These are phyloP conservation scores for Globisporangium iwayamae DNA, from an alignment of 352 stramenopile species.

Conservation along the genomic window DNA sequence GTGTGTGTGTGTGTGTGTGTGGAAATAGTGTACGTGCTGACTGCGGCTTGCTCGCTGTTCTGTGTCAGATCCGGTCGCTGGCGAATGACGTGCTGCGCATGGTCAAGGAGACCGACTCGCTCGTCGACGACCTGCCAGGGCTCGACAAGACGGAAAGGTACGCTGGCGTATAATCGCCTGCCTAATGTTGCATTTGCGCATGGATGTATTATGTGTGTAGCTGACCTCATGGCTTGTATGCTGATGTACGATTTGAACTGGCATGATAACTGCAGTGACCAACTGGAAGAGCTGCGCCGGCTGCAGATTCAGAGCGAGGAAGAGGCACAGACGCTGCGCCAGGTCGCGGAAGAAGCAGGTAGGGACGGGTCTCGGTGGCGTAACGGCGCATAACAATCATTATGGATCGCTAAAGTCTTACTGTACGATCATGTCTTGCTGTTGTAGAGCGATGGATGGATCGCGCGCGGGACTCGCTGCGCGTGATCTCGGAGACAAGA, in stretches of 20 bases:
- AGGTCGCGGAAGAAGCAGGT: conserved; percentile 83
- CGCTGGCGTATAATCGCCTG: not conserved
- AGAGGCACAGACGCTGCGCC: conserved; percentile 76
- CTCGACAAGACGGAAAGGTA: conserved; percentile 81
- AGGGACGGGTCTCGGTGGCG: not conserved
- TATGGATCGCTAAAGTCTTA: not conserved
- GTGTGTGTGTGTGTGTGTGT: not conserved
- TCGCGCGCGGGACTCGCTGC: conserved; percentile 72
- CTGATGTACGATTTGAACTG: not conserved
- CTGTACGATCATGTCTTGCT: not conserved
- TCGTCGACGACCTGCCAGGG: conserved; percentile 79
- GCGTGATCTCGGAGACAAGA: conserved; percentile 78
- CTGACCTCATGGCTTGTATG: not conserved
- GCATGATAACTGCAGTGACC: conserved; percentile 34
- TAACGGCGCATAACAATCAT: too few species aligned
- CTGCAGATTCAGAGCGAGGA: conserved; percentile 85
- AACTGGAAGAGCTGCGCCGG: conserved; percentile 72
- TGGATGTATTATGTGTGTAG: not conserved
- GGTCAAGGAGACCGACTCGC: conserved; percentile 71
- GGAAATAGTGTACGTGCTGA: not conserved
- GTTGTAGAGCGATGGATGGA: conserved; percentile 75
- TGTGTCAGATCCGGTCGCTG: conserved; percentile 58
- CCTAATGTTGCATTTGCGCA: not conserved
- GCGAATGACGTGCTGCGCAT: conserved; percentile 75
- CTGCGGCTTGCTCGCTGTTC: not conserved